Evolutionary conservation across 768 basidiomycete species (phyloP).

Genomic region (Roridomyces roridus): DNA sequence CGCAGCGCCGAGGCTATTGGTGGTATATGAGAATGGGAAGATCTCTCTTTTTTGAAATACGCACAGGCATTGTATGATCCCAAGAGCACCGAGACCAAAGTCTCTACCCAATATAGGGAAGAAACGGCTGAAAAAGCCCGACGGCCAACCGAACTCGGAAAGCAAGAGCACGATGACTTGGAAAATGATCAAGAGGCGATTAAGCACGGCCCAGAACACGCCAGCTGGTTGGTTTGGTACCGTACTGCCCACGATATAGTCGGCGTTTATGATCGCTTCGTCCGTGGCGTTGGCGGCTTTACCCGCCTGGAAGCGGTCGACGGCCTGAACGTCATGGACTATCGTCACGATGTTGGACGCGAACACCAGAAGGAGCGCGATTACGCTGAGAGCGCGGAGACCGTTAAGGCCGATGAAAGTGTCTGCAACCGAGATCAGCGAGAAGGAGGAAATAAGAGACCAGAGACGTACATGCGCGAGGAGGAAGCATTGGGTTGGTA

Average conservation of each 20-base stretch:
- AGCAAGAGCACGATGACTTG: constrained; percentile 82
- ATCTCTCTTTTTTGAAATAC: constrained; percentile 37
- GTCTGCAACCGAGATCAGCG: constrained; percentile 37
- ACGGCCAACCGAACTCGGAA: constrained; percentile 85
- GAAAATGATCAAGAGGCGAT: constrained; percentile 86
- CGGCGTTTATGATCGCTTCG: constrained; percentile 53
- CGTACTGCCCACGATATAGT: constrained; percentile 84
- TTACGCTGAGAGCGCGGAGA: constrained; percentile 79
- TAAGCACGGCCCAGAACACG: constrained; percentile 90
- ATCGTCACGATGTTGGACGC: constrained; percentile 79
- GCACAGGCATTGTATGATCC: constrained; percentile 86
- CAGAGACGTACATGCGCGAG: constrained; percentile 53
- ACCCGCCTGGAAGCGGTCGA: constrained; percentile 65
- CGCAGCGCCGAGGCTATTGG: constrained; percentile 65
- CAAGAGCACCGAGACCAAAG: constrained; percentile 88
- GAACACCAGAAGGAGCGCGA: constrained; percentile 81
- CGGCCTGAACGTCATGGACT: constrained; percentile 75
- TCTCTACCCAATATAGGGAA: constrained; percentile 86
- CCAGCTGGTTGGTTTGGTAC: constrained; percentile 85
- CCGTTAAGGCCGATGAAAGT: constrained; percentile 81
- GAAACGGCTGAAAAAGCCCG: constrained; percentile 78
- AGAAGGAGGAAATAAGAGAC: not conserved
- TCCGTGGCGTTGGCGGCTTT: constrained; percentile 38
- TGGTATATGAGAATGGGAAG: not conserved
- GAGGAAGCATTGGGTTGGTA: constrained; percentile 44